Evolutionary conservation across 108 stramenopile species (phyloP), one percentile per base, ranked within the genome.

Genomic region (Ochromonas danica): DNA sequence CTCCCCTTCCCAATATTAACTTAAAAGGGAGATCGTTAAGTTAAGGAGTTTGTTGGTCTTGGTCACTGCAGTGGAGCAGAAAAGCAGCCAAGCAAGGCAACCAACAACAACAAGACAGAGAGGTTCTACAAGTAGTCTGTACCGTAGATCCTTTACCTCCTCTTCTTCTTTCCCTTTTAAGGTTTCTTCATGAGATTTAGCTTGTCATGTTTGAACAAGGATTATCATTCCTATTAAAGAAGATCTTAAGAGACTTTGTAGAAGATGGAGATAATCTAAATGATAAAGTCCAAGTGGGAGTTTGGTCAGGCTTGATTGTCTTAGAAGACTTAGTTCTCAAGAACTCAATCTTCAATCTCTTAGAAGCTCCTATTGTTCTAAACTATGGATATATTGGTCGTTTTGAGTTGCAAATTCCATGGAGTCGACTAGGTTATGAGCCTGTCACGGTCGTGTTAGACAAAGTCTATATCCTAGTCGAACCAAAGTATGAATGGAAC

Each of bases 401-500:
- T 6, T 63, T 83, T 42, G 81, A 83, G 60, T 61, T 83, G 0
- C 77, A 36, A 30, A 83, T 83, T 63, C 83, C 83, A 1, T 82
- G 75, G 79, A 61, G 77, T 1, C 77, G 45, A 39, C 77, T 83
- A 28, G 33, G 81, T 40, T 81, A 33, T 63, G 83, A 81, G 27
- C 81, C 83, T 22, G 67, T 83, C 61, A 33, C 79, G 41, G 31
- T 82, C 40, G 78, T 33, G 27, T 27, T 83, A 6, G 74, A 83
- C 1, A 80, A 78, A 77, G 79, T 83, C 0, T 80, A 70, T 81
- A 33, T 83, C 41, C 70, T 83, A 28, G 72, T 83, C 22, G 81
- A 82, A 62, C 83, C 83, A 17, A 83, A 83, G 41, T 83, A 81
- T 65, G 83, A 83, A 65, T 83, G 83, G 83, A 81, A 83, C 40